phyloP scores from a whole-genome alignment of 2,329 filamentous ascomycete genomes.

The Chaetomium strumarium region DNA sequence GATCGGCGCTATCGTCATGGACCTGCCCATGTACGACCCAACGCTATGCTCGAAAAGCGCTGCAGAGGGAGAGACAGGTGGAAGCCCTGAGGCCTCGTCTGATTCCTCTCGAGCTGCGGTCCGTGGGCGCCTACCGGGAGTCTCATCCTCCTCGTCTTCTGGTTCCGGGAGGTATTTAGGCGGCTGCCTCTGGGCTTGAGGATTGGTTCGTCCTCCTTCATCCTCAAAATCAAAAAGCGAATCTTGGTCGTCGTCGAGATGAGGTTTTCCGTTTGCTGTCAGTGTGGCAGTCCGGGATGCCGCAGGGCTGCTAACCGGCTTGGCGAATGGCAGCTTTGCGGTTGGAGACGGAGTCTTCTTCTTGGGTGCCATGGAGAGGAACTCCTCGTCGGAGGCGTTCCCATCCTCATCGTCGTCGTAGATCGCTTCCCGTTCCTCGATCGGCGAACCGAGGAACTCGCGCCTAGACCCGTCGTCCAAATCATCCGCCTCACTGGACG shows the following conservation, averaged over 20 bases:
- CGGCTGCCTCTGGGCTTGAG: background rate
- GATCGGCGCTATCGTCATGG: slow-evolving; percentile 35
- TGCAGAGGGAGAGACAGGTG: slow-evolving; percentile 19
- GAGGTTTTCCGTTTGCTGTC: background rate
- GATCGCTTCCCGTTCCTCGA: slow-evolving; percentile 12
- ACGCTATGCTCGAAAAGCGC: slow-evolving; percentile 26
- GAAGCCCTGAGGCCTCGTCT: background rate
- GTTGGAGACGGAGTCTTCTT: slow-evolving; percentile 18
- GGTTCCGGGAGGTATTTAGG: slow-evolving; percentile 20
- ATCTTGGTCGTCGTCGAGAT: slow-evolving; percentile 11
- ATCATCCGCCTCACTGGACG: slow-evolving; percentile 3
- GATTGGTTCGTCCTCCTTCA: background rate
- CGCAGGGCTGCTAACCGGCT: background rate
- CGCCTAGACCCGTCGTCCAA: background rate
- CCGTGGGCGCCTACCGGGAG: background rate
- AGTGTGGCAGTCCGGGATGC: background rate
- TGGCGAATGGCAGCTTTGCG: slow-evolving; percentile 1
- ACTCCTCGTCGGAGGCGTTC: slow-evolving; percentile 21
- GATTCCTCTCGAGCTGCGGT: background rate
- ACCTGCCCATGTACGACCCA: slow-evolving; percentile 37
- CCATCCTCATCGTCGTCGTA: slow-evolving; percentile 18
- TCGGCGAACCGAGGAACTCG: slow-evolving; percentile 11
- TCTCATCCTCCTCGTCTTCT: slow-evolving; percentile 15
- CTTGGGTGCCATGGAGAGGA: slow-evolving; percentile 24
- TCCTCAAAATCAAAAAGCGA: slow-evolving; percentile 24